Conservation (phyloP, 345 rosid genomes). For the Pistacia integerrima region DNA sequence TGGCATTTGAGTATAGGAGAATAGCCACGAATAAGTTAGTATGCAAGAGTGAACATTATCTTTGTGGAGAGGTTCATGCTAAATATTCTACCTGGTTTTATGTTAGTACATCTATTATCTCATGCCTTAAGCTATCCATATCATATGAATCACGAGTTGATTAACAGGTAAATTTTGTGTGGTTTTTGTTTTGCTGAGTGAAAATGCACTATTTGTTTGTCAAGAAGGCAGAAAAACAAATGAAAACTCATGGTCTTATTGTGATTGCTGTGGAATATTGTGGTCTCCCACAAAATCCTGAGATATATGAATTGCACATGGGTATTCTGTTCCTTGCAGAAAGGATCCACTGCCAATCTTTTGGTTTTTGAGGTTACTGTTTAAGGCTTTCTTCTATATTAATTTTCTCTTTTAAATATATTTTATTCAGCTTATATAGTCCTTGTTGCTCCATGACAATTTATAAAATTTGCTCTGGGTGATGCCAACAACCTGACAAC, state of each 20-base stretch:
- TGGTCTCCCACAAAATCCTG: not conserved
- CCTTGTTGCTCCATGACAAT: not conserved
- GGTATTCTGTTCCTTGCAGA: not conserved
- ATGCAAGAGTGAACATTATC: not conserved
- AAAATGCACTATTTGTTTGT: not conserved
- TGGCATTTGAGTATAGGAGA: not conserved
- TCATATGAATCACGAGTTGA: not conserved
- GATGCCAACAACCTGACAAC: not conserved
- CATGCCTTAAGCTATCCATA: not conserved
- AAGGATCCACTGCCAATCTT: not conserved
- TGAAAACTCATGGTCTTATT: not conserved
- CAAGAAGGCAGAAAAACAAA: not conserved
- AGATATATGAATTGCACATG: not conserved
- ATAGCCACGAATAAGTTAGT: not conserved
- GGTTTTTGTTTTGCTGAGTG: not conserved
- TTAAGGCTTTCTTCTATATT: not conserved
- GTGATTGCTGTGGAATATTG: not conserved
- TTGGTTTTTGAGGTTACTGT: not conserved
- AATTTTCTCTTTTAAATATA: not conserved
- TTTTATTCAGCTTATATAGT: not conserved
- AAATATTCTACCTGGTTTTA: not conserved
- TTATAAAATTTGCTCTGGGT: not conserved
- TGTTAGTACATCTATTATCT: not conserved
- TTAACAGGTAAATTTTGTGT: not conserved
- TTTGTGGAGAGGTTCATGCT: not conserved